Conservation (phyloP, 1,284 basidiomycete species). For the Neolentinus lepideus region DNA sequence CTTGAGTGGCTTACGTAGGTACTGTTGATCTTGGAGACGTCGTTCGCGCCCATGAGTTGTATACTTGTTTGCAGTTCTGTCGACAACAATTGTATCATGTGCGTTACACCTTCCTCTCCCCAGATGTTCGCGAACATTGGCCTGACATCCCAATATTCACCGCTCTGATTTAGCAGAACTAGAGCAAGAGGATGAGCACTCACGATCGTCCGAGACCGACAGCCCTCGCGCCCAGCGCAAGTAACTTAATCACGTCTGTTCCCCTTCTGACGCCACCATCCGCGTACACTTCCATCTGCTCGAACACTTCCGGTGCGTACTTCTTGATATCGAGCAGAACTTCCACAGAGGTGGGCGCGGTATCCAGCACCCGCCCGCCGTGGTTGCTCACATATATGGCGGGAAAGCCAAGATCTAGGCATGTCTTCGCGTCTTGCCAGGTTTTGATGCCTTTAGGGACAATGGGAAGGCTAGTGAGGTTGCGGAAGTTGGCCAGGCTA, state of each 20-base stretch:
- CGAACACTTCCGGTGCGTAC: constrained; percentile 21
- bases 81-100: constrained; percentile 15
- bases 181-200: not conserved
- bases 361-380: constrained; percentile 28
- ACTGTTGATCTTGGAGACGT: constrained; percentile 13
- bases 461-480: constrained; percentile 19
- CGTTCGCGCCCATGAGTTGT: constrained; percentile 18
- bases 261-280: constrained; percentile 22
- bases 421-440: constrained; percentile 23
- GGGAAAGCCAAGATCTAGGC: constrained; percentile 24
- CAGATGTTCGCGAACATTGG: constrained; percentile 22
- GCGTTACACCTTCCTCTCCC: constrained; percentile 19
- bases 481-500: constrained; percentile 18
- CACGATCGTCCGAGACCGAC: constrained; percentile 18
- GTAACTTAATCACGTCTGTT: constrained; percentile 17
- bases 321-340: constrained; percentile 24
- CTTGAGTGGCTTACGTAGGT: constrained; percentile 15
- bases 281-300: constrained; percentile 22
- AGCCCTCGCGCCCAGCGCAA: constrained; percentile 20
- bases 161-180: too few species aligned
- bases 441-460: constrained; percentile 24
- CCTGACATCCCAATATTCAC: constrained; percentile 5
- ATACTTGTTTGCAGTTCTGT: constrained; percentile 16
- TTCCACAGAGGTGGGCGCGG: constrained; percentile 24
- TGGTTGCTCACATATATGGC: constrained; percentile 29